Percentiles rank a stretch among this genome's conserved stretches.
phyloP scores from a whole-genome alignment of 208 protist species.

The Crithidia thermophila region DNA sequence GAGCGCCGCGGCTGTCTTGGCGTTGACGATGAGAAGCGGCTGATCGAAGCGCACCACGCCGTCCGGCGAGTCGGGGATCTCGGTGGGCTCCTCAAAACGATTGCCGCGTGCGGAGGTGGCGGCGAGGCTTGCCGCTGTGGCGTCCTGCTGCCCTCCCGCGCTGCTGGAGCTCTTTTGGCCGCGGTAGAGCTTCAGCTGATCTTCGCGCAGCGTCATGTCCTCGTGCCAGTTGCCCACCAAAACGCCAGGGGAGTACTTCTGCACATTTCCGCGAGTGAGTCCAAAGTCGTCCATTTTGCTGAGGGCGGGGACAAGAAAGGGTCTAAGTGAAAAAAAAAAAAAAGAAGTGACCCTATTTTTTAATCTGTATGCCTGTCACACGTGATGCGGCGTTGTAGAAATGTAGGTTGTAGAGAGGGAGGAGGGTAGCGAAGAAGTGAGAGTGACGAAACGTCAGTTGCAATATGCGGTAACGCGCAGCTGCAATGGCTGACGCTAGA shows the following conservation, averaged over 20 bases:
- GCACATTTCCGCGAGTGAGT: conserved; percentile 41
- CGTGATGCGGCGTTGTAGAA: too few relatives aligned
- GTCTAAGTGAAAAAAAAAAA: not conserved
- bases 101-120: conserved; percentile 11
- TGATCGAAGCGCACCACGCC: conserved; percentile 57
- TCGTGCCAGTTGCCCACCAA: conserved; percentile 91
- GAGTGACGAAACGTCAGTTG: too few relatives aligned
- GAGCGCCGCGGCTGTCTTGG: conserved; percentile 47
- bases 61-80: conserved; percentile 21
- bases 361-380: too few relatives aligned
- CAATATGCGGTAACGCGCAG: too few relatives aligned
- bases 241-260: conserved; percentile 80
- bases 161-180: not conserved
- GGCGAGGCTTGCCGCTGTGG: not conserved
- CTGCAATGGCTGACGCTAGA: too few relatives aligned
- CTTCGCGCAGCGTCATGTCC: conserved; percentile 72
- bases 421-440: too few relatives aligned
- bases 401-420: too few relatives aligned
- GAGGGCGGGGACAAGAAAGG: not conserved
- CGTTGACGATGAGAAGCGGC: conserved; percentile 57
- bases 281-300: conserved; percentile 14
- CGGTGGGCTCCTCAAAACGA: conserved; percentile 40
- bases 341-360: not conserved
- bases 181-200: conserved; percentile 71
- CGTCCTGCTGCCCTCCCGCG: conserved; percentile 9